Evolutionary conservation across 306 rosid genomes (phyloP), one percentile per base, ranked within the genome.

Genomic region (Sindora glabra): DNA sequence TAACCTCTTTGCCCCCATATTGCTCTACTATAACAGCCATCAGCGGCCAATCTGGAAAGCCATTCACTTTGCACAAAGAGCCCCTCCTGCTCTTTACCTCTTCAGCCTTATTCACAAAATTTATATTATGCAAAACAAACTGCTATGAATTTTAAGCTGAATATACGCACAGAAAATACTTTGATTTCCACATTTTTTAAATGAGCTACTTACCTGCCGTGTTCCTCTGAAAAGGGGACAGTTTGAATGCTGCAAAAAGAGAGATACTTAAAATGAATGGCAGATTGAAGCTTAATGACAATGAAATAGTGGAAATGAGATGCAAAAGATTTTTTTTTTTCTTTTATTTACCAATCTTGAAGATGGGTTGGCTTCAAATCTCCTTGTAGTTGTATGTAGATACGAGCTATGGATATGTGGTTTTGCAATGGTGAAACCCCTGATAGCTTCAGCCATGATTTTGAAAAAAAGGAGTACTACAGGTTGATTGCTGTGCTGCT

Each of bases 21-120:
- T 77, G 83, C 44, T 81, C 74, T 27, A 81, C 83, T 25, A 81
- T 42, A 59, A 77, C 87, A 15, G 87, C 83, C 81, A 81, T 81
- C 39, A 77, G 60, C 39, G 72, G 80, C 87, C 73, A 71, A 59
- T 81, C 87, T 21, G 80, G 75, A 46, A 46, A 18, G n/a, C 29
- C 14, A 30, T 6, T 79, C 9, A 70, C 10, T 50, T 59, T 65
- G 41, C 76, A 59, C 45, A 74, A 23, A 64, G 73, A 79, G n/a
- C 62, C 75, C 49, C 89, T 86, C 58, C 65, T 72, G 10, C 55
- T 50, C 73, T 69, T 81, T 6, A 41, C 56, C 17, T 53, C 72
- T 59, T 50, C 71, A 16, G 50, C 42, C 91, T 86, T 47, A 46
- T 39, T 18, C 23, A 22, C 2, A 33, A 54, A 70, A 37, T n/a